Conservation (phyloP, 1,284 basidiomycete genomes). For the Golubevia pallescens region DNA sequence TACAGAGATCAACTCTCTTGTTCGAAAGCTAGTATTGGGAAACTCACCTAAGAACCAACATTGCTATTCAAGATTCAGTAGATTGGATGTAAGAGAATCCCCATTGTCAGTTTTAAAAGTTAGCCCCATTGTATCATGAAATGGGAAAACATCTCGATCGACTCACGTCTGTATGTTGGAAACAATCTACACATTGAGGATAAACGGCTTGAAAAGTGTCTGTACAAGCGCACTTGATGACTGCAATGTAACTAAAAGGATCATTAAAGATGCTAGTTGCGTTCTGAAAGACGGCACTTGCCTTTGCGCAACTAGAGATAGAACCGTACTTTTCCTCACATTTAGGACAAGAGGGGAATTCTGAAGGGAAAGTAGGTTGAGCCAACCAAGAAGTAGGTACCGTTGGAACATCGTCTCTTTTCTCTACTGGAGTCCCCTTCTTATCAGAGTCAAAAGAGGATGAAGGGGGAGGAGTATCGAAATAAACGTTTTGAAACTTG, state of each 20-base stretch:
- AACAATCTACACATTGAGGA: constrained; percentile 75
- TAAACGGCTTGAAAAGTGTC: constrained; percentile 73
- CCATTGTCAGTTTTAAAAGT: too few species aligned
- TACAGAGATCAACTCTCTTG: too few species aligned
- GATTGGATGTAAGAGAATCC: too few species aligned
- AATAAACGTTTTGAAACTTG: background rate
- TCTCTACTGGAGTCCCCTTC: constrained; percentile 8
- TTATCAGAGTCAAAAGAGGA: too few species aligned
- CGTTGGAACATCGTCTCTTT: constrained; percentile 23
- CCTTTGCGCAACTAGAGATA: constrained; percentile 40
- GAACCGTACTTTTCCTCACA: constrained; percentile 34
- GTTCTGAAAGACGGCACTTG: constrained; percentile 33
- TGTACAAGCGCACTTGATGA: constrained; percentile 74
- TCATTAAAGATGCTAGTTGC: constrained; percentile 41
- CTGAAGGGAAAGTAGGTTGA: constrained; percentile 32
- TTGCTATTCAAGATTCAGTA: too few species aligned
- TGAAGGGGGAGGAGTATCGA: background rate
- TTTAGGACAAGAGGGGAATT: constrained; percentile 36
- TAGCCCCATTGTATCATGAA: too few species aligned
- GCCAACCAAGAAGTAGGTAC: constrained; percentile 29
- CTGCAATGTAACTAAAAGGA: constrained; percentile 45
- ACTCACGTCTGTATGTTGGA: constrained; percentile 44
- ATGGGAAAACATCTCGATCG: too few species aligned
- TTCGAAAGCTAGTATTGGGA: too few species aligned
- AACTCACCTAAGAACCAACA: too few species aligned